A percentile compares a stretch with the other conserved stretches of the same genome.
Conservation (phyloP, 2,329 filamentous ascomycete species). For the Cryphonectria nitschkei region DNA sequence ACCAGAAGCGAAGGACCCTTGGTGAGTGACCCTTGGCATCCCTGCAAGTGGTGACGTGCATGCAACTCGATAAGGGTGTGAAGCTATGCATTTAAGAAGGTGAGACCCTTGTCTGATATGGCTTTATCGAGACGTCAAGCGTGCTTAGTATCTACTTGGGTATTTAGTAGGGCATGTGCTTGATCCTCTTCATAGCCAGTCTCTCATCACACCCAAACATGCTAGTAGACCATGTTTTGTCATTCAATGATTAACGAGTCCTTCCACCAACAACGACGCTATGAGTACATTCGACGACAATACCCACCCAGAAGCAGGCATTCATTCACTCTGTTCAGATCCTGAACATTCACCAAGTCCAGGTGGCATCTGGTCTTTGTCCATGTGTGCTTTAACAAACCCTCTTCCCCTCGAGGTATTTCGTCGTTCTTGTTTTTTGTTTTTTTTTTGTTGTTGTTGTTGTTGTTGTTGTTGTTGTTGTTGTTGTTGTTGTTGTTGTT, state of each 20-base stretch:
- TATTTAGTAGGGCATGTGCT: background rate
- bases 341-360: background rate
- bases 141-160: background rate
- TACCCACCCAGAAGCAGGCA: background rate
- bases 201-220: background rate
- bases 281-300: background rate
- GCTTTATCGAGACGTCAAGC: background rate
- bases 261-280: background rate
- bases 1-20: background rate
- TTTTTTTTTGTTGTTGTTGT: background rate
- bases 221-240: background rate
- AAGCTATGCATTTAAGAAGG: slow-evolving; percentile 5
- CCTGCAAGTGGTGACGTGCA: background rate
- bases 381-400: background rate
- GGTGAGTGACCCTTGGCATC: background rate
- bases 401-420: background rate
- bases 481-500: background rate
- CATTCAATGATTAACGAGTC: background rate
- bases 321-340: background rate
- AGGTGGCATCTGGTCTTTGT: background rate
- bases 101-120: background rate
- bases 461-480: background rate
- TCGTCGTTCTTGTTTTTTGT: background rate
- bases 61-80: background rate
- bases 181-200: too few species aligned